Base-by-base conservation (phyloP, 2,329 filamentous ascomycete species). In the Penicillium occitanis region DNA sequence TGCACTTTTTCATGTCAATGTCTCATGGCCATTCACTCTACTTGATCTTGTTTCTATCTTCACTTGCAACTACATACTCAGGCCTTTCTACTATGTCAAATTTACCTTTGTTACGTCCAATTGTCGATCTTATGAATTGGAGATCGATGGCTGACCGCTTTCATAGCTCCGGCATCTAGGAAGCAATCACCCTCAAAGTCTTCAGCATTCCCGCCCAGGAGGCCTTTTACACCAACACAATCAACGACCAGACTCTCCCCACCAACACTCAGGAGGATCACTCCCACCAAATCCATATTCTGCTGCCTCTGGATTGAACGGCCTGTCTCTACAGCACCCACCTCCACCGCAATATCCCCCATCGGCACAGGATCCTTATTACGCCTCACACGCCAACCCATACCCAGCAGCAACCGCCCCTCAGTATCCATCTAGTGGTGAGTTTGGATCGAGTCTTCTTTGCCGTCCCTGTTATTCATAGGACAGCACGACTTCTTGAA, bases 381-480 rank as follows among this genome's bases (percentile, higher is more conserved):
- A 94, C 79, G 88, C 90, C 75, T 87, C 90, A 66, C 91, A 95
- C 76, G 87, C 91, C 69, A 92, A 89, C 77, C 87, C 91, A 11
- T 96, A 96, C 82, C 93, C 90, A 80, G 90, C 91, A 64, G 89
- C 91, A 71, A 92, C 90, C 81, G 87, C 90, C 88, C 90, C 90
- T 80, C 91, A 91, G 81, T 97, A 96, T 80, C 89, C 91, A 70
- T 92, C 92, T 76, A 91, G 91, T 83, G 91, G 92, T 95, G 82
- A 84, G 90, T 84, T 68, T 62, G 28, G 30, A 40, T 5, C 42
- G 30, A 40, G 19, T 65, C 53, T 67, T 60, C 19, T 59, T 40
- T 68, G n/a, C 25, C 44, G 22, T 60, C 53, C 46, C 35, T 63
- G 22, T 42, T 19, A 30, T 65, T 25, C 48, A 42, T 35, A 58